Base-by-base conservation (phyloP, 768 basidiomycete species). In the Tricholoma furcatifolium region DNA sequence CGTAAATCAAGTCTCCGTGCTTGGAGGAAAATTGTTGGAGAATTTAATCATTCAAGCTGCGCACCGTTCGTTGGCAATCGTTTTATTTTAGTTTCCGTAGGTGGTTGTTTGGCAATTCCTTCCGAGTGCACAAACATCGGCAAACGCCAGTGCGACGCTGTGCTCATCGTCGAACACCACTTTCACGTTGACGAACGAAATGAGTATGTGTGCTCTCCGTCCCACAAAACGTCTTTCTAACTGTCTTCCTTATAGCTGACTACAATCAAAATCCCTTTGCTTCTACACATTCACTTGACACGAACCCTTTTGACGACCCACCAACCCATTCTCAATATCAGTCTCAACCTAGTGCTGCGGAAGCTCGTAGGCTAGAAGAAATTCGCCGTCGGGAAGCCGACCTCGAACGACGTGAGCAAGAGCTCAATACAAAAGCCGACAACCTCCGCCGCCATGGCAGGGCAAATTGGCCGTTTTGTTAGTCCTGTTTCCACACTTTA, bases 391-490 rank as follows among this genome's bases (percentile, higher is more conserved):
- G 96, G 40, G 94, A 98, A 71, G 78, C 75, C 49, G 93, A 95
- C 58, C 77, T 98, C 27, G 84, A 85, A 63, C 75, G 84, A 56
- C 77, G 94, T 60, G 93, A 95, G 65, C 71, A 78, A 42, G 91
- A 93, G 60, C 76, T 93, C 54, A 78, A 73, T 57, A 74, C 80
- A 60, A 86, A 82, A 64, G 77, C 85, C 18, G 85, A 91, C 43
- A 74, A 85, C 59, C 79, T 92, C 47, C 75, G 86, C 60, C 79
- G 69, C 45, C 84, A 89, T 64, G 93, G 92, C 34, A 82, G 84
- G 59, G 95, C 91, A 67, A 99, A 99, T 71, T 99, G 91, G 86
- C 96, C 96, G 31, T 84, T 84, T 12, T 95, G 93, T 89, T 61
- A 65, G 89, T 75, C 12, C 55, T 27, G 51, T 35, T 43, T 9